Evolutionary conservation across 1,139 yeast species (phyloP), one percentile per base, ranked within the genome.

Genomic region (Pichia cactophila): DNA sequence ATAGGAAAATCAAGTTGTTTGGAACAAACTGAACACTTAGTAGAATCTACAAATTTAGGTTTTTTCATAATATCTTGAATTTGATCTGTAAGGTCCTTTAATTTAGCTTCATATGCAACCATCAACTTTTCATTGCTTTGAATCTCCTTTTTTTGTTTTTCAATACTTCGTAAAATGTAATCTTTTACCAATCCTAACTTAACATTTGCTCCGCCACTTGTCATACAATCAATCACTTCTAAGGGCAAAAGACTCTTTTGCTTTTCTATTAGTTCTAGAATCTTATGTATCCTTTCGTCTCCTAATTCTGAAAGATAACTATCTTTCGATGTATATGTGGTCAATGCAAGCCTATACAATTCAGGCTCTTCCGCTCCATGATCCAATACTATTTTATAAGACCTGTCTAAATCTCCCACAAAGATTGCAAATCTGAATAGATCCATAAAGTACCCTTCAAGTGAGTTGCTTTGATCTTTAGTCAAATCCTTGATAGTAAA

Each of bases 1-100:
- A 84, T 77, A 0, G 97, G 97, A 48, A 83, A 74, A 52, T 88
- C 95, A 33, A 92, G 69, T 28, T 79, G 74, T 47, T 77, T 71
- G 16, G 78, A 72, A 63, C 98, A 94, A 8, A 82, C 74, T 20
- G 82, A 72, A 64, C 98, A 94, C 45, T 44, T 51, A 1, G 44
- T 47, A 55, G 83, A 80, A 59, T 86, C 90, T 2, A 89, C 72
- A 8, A 81, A 73, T 38, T 79, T 74, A 1, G 90, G 82, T 43
- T 79, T 78, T 2, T 72, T 61, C 5, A 71, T 59, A 42, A 86
- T 65, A 43, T 76, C 79, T 1, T 77, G 67, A 16, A 90, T 70
- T 52, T 79, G 77, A 16, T 67, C 66, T 40, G 76, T 71, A 59
- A 83, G 79, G 33, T 73, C 70, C 3, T 73, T 69, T 0, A 92